phyloP scores from a whole-genome alignment of 192 early-diverging fungal species.

The Coemansia asiatica region DNA sequence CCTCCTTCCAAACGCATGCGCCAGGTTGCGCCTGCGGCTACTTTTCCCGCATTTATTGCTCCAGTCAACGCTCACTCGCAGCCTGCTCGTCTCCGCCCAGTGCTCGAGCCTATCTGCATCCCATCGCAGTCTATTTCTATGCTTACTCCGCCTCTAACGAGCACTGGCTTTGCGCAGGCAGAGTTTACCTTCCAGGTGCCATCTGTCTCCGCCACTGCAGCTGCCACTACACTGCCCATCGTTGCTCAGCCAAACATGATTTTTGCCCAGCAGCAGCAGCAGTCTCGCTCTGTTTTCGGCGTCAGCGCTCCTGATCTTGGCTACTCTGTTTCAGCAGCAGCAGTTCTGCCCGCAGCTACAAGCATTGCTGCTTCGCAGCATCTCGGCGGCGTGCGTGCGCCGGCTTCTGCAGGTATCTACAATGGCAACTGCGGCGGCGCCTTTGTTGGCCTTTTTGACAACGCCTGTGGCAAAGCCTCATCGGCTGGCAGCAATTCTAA shows the following conservation, averaged over 20 bases:
- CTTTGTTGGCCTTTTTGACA: slow-evolving; percentile 17
- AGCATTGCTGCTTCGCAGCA: slow-evolving; percentile 7
- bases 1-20: slow-evolving; percentile 52
- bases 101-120: slow-evolving; percentile 25
- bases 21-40: slow-evolving; percentile 9
- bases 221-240: slow-evolving; percentile 1
- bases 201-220: not conserved
- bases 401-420: not conserved
- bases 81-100: slow-evolving; percentile 1
- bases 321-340: slow-evolving; percentile 3
- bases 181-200: slow-evolving; percentile 51
- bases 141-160: slow-evolving; percentile 31
- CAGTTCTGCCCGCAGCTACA: not conserved
- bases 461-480: slow-evolving; percentile 6
- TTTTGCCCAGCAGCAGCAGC: slow-evolving; percentile 18
- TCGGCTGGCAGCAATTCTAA: not conserved
- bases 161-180: slow-evolving; percentile 28
- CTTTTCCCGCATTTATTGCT: slow-evolving; percentile 11
- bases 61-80: slow-evolving; percentile 4
- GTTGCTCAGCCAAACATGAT: slow-evolving; percentile 5
- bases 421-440: slow-evolving; percentile 4
- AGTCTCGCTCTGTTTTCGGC: slow-evolving; percentile 5
- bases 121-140: slow-evolving; percentile 16
- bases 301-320: slow-evolving; percentile 13
- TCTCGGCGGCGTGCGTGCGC: not conserved